Base-by-base conservation (phyloP, 495 filamentous ascomycete genomes). In the Aspergillus homomorphus region DNA sequence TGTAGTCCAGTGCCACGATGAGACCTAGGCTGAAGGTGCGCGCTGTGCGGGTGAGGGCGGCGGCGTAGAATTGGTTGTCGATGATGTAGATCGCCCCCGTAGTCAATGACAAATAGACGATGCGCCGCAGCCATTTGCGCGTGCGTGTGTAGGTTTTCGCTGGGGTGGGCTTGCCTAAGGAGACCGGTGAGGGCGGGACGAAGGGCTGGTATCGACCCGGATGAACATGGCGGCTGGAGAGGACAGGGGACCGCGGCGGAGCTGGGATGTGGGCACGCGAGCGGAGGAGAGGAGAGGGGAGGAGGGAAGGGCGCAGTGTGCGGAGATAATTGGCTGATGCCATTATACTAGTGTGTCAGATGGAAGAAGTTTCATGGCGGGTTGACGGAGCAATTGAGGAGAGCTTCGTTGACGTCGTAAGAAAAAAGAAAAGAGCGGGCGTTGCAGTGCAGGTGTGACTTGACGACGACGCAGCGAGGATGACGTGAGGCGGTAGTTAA, bases 1-100 rank as follows among this genome's bases (percentile, higher is more conserved):
- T 97, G 75, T 98, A 98, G 76, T 98, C 93, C 19, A 89, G 63
- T 2, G 92, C 91, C 9, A 96, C 89, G 23, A 96, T 54, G n/a
- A 92, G 67, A 42, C 91, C 95, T 6, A 85, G 80, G 10, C 79
- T 77, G 66, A 97, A 92, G 1, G 94, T 96, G 42, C 86, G 87
- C 26, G 86, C 73, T n/a, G 88, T 94, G 49, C 93, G 89, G 21
- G 84, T 85, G 41, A 96, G 69, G 21, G 87, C 84, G 7, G 88
- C 84, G 20, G 90, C 89, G 73, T 95, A 93, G 65, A 87, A 79
- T 42, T 86, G 79, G 12, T 63, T 82, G 72, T 98, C 93, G 60
- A 88, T 45, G 16, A 81, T 73, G 68, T 89, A 96, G 54, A 81
- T 64, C 19, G 78, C 62, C 15, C 87, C 90, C 42, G 81, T 68